Evolutionary conservation across 176 grass and related monocot species (phyloP).

Genomic region (Carex scoparia): DNA sequence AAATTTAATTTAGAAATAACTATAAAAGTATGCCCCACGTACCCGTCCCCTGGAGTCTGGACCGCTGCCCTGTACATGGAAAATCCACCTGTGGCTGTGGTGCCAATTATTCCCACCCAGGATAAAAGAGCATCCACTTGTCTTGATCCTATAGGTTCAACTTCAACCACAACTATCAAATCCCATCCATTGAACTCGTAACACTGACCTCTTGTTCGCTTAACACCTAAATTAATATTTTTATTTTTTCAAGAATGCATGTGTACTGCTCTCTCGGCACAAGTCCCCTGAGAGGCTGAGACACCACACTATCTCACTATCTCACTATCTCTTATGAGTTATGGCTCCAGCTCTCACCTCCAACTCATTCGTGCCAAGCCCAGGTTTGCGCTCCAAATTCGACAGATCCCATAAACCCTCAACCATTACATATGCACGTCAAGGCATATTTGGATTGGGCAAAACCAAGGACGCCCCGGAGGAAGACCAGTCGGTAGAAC

Average conservation of each 20-base stretch:
- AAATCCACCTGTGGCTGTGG: slow-evolving; percentile 10
- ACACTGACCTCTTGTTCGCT: slow-evolving; percentile 16
- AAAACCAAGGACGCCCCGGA: slow-evolving; percentile 28
- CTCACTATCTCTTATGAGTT: background rate
- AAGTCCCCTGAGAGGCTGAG: slow-evolving; percentile 4
- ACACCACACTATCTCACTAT: slow-evolving; percentile 7
- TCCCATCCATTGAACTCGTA: background rate
- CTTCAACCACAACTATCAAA: background rate
- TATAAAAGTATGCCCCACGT: too few relatives aligned
- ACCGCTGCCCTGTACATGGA: background rate
- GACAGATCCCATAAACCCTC: slow-evolving; percentile 30
- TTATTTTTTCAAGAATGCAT: slow-evolving; percentile 11
- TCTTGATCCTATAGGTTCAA: slow-evolving; percentile 4
- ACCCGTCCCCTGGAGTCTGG: too few relatives aligned
- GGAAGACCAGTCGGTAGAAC: slow-evolving; percentile 20
- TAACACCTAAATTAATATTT: background rate
- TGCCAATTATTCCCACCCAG: slow-evolving; percentile 2
- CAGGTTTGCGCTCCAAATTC: slow-evolving; percentile 32
- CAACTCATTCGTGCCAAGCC: slow-evolving; percentile 44
- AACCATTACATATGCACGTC: slow-evolving; percentile 29
- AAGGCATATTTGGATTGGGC: slow-evolving; percentile 31
- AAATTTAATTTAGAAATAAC: too few relatives aligned
- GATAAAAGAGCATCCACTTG: slow-evolving; percentile 12
- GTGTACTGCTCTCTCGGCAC: slow-evolving; percentile 32
- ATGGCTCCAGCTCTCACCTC: slow-evolving; percentile 95